phyloP scores from a whole-genome alignment of 2,329 filamentous ascomycete species.

The Nothophaeocryptopus gaeumannii region DNA sequence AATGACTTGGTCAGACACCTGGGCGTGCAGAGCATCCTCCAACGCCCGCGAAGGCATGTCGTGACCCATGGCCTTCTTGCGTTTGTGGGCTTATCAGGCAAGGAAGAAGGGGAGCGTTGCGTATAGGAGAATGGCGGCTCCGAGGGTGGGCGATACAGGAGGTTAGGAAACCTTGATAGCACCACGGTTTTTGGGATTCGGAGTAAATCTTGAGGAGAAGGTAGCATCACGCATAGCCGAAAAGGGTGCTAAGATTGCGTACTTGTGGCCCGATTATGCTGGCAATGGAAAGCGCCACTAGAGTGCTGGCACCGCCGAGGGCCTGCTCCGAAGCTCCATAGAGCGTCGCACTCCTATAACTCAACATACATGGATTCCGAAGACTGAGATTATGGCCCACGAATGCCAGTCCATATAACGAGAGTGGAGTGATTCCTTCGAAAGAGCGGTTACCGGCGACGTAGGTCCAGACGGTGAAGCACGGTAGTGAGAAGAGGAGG shows the following conservation, averaged over 20 bases:
- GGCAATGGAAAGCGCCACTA: too few species aligned
- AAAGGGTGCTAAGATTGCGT: too few species aligned
- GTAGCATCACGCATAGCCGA: too few species aligned
- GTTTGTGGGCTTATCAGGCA: conserved; percentile 4
- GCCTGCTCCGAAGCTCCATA: too few species aligned
- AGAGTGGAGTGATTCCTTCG: too few species aligned
- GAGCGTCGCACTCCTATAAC: too few species aligned
- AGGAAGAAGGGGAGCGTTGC: conserved; percentile 12
- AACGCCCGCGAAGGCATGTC: conserved; percentile 11
- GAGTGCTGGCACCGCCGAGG: too few species aligned
- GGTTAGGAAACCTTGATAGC: too few species aligned
- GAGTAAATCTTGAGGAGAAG: too few species aligned
- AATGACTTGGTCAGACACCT: background rate
- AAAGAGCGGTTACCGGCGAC: conserved; percentile 5
- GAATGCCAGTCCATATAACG: background rate
- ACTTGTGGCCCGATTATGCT: too few species aligned
- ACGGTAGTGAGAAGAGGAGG: conserved; percentile 22
- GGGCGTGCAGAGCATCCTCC: conserved; percentile 6
- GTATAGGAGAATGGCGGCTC: conserved; percentile 11
- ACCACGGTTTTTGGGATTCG: too few species aligned
- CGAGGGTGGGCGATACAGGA: too few species aligned
- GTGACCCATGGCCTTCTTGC: conserved; percentile 16
- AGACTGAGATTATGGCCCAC: conserved; percentile 15
- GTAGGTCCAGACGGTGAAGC: conserved; percentile 28
- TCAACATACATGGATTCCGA: background rate